Percentiles rank a stretch among this genome's conserved stretches.
These are phyloP conservation scores for Acephala macrosclerotiorum DNA, from an alignment of 2,329 filamentous ascomycete species.

Conservation along the genomic window DNA sequence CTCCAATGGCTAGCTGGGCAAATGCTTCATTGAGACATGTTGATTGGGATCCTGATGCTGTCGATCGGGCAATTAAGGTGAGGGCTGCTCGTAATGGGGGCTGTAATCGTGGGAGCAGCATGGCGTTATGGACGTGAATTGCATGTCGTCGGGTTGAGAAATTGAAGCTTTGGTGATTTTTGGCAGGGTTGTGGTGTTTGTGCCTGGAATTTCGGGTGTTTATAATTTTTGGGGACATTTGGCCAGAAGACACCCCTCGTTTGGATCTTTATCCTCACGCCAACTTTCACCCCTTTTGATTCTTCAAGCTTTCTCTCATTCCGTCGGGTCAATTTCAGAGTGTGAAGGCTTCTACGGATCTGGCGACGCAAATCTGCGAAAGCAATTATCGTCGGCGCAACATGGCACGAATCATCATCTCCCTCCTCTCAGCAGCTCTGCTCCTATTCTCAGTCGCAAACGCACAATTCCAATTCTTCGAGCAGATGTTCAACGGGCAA, in stretches of 20 bases:
- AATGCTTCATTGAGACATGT: slow-evolving; percentile 42
- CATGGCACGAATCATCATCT: slow-evolving; percentile 41
- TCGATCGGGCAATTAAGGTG: slow-evolving; percentile 39
- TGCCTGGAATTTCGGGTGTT: neutral
- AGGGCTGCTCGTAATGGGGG: slow-evolving; percentile 51
- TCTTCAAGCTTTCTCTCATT: neutral
- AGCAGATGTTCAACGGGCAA: slow-evolving; percentile 88
- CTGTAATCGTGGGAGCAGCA: slow-evolving; percentile 54
- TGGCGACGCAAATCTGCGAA: neutral
- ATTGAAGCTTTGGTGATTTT: slow-evolving; percentile 13
- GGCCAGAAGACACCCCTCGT: neutral
- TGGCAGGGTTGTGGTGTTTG: slow-evolving; percentile 1
- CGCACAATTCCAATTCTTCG: slow-evolving; percentile 96
- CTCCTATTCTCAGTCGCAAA: slow-evolving; percentile 64
- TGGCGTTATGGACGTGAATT: slow-evolving; percentile 37
- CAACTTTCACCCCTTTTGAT: neutral
- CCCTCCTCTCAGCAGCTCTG: slow-evolving; percentile 56
- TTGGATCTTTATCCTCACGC: neutral
- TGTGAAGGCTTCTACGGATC: neutral
- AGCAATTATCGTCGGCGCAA: slow-evolving; percentile 17
- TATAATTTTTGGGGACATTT: neutral
- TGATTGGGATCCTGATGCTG: slow-evolving; percentile 24
- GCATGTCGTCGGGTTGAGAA: slow-evolving; percentile 27
- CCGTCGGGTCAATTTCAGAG: too few species aligned
- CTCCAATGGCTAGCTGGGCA: slow-evolving; percentile 35